Conservation (phyloP, 805 yeast genomes). For the Candida oleophila region DNA sequence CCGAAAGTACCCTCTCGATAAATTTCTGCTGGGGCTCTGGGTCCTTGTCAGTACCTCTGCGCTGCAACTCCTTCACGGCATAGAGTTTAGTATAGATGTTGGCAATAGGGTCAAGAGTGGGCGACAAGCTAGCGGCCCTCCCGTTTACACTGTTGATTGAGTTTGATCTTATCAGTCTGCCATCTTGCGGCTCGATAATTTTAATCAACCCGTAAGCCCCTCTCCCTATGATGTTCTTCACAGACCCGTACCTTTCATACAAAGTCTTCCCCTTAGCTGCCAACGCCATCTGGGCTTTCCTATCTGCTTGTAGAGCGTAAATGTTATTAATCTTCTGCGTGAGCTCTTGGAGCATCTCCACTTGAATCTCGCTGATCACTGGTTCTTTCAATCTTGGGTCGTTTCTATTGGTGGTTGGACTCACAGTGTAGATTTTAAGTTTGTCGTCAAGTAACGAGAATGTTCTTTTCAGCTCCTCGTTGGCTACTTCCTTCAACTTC, state of each 20-base stretch:
- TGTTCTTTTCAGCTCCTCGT: slow-evolving; percentile 34
- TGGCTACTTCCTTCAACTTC: slow-evolving; percentile 20
- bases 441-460: slow-evolving; percentile 24
- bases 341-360: slow-evolving; percentile 21
- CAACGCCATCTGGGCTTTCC: slow-evolving; percentile 9
- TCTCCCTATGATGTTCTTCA: slow-evolving; percentile 34
- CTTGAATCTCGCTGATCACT: slow-evolving; percentile 29
- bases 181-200: slow-evolving; percentile 22
- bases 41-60: slow-evolving; percentile 13
- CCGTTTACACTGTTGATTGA: no score
- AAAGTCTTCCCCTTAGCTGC: slow-evolving; percentile 22
- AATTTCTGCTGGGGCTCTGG: slow-evolving; percentile 42
- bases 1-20: slow-evolving; percentile 77
- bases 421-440: slow-evolving; percentile 23
- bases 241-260: slow-evolving; percentile 32
- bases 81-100: slow-evolving; percentile 12
- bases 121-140: no score
- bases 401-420: slow-evolving; percentile 15
- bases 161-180: background rate
- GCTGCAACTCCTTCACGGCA: slow-evolving; percentile 35
- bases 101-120: background rate
- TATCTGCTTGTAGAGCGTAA: slow-evolving; percentile 10
- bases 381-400: slow-evolving; percentile 20
- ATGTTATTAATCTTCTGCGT: slow-evolving; percentile 16
- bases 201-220: slow-evolving; percentile 40